Base-by-base conservation (phyloP, 2,329 filamentous ascomycete genomes). In the Ascochyta lentis region DNA sequence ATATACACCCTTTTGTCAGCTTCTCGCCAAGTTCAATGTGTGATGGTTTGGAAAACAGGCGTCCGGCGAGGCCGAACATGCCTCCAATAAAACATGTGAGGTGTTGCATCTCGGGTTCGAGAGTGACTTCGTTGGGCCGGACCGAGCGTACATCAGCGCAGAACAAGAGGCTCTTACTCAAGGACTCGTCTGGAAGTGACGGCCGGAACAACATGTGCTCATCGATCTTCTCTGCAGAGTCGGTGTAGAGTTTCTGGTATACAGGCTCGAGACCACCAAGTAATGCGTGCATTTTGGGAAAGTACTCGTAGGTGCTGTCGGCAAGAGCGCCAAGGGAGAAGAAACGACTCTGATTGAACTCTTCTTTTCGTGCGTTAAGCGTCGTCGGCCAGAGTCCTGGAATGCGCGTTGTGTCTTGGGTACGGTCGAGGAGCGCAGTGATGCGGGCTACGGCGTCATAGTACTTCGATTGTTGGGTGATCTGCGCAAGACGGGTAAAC, bases 1-100 rank as follows among this genome's bases (percentile, higher is more conserved):
- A 87, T 24, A 87, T 81, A 66, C 85, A 88, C 15, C 84, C 85
- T 56, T 86, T 81, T 0, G 84, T 86, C 24, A 87, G 76, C 65
- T 85, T 83, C 44, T 78, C 77, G 22, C 83, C 85, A 37, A 87
- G 78, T 1, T 80, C 77, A 56, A 87, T 73, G 61, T 87, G 82
- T 10, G 73, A 70, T 2, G 80, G 72, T 16, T 82, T 73, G 13
- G 78, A 73, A 67, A 86, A 86, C 3, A 86, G 68, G 58, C 82
- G 83, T 38, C 84, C 81, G 6, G 83, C 85, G 1, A 87, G 72
- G 0, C 79, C 85, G 59, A 85, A 83, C 84, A 87, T 87, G 40
- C 84, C 85, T 13, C 85, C 85, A 4, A 81, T 78, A 66, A 86
- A 88, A 70, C 85, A 88, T 10, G 79, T 80, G 4, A 87, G 77